phyloP scores from a whole-genome alignment of 2,329 filamentous ascomycete genomes.

The Lachnellula cervina region DNA sequence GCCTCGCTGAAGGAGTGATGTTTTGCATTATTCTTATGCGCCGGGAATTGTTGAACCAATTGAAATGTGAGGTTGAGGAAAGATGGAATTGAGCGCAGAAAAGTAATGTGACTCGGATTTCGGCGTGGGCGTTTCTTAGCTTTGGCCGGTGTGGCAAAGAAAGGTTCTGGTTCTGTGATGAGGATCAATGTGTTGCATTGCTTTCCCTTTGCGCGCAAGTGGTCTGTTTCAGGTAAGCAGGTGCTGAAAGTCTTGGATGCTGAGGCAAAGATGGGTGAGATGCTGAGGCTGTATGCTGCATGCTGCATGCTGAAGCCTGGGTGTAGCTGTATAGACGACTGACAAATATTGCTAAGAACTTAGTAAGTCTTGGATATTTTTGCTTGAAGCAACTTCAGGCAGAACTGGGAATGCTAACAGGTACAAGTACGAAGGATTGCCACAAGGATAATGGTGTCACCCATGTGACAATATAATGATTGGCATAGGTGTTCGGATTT shows the following conservation, averaged over 20 bases:
- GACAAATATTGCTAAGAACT: not conserved
- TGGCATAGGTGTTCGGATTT: not conserved
- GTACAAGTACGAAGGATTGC: not conserved
- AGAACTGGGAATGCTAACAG: not conserved
- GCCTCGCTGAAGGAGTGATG: constrained; percentile 4
- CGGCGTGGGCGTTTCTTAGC: not conserved
- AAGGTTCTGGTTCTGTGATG: not conserved
- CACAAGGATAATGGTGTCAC: not conserved
- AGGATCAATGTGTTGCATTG: not conserved
- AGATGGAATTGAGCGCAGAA: not conserved
- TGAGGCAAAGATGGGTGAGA: not conserved
- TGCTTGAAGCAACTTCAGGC: not conserved
- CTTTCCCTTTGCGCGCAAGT: not conserved
- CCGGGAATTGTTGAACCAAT: not conserved
- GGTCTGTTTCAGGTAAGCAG: not conserved
- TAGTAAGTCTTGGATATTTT: not conserved
- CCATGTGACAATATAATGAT: not conserved
- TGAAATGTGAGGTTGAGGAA: not conserved
- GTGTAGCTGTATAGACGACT: not conserved
- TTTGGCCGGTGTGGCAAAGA: not conserved
- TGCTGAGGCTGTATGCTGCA: not conserved
- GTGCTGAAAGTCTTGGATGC: not conserved
- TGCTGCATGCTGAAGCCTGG: not conserved
- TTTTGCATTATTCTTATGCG: not conserved
- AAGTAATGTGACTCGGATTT: not conserved